Conservation (phyloP, 139 green algal species). For the Closterium sp. region DNA sequence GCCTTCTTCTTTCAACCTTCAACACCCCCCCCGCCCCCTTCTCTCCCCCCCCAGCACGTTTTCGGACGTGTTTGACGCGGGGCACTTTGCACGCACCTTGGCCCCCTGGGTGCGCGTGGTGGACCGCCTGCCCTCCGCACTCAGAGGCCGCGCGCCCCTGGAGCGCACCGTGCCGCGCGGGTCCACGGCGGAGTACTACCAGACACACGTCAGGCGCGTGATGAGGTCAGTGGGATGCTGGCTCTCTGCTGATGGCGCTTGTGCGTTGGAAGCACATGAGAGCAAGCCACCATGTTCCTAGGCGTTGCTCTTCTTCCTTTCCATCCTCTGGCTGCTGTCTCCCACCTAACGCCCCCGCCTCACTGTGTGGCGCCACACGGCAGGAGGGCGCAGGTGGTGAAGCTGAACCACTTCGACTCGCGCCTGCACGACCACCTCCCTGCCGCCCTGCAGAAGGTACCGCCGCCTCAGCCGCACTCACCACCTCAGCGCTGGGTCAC, state of each 20-base stretch:
- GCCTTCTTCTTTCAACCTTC: neutral
- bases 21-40: neutral
- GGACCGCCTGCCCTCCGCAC: neutral
- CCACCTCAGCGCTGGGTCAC: too few relatives aligned
- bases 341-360: too few relatives aligned
- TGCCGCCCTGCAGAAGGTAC: neutral
- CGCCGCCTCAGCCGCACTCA: too few relatives aligned
- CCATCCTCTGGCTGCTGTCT: neutral
- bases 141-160: neutral
- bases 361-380: too few relatives aligned
- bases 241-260: neutral
- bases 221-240: too few relatives aligned
- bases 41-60: neutral
- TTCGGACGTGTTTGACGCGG: constrained; percentile 24
- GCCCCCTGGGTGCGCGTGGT: neutral
- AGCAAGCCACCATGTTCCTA: neutral
- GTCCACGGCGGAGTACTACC: neutral
- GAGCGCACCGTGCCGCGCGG: constrained; percentile 2
- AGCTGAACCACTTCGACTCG: constrained; percentile 12
- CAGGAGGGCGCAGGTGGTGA: constrained; percentile 3
- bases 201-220: neutral
- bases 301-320: neutral
- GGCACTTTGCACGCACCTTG: constrained; percentile 10
- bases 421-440: neutral
- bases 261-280: neutral